Evolutionary conservation across 2,329 filamentous ascomycete species (phyloP).

Genomic region (Colletotrichum simmondsii): DNA sequence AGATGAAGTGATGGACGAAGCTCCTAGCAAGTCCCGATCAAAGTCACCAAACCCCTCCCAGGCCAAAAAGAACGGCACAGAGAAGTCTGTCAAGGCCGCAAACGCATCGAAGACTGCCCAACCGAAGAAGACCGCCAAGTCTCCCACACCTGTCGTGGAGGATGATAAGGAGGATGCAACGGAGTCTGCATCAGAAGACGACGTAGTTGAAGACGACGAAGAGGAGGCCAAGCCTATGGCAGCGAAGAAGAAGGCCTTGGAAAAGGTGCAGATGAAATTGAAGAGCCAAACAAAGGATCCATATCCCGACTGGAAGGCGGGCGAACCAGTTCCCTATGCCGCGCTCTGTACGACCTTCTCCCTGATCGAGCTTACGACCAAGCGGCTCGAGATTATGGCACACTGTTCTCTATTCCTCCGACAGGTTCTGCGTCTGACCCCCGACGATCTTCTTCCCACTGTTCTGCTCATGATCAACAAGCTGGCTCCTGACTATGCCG

Average conservation of each 20-base stretch:
- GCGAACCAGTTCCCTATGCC: constrained; percentile 91
- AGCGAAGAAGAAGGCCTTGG: constrained; percentile 81
- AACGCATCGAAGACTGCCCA: constrained; percentile 39
- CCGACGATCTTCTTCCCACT: constrained; percentile 86
- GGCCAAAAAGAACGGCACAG: neutral
- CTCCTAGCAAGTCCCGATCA: constrained; percentile 37
- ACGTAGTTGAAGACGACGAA: constrained; percentile 59
- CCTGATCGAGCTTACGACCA: constrained; percentile 92
- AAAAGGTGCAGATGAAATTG: constrained; percentile 83
- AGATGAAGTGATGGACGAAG: constrained; percentile 54
- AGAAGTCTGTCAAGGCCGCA: constrained; percentile 28
- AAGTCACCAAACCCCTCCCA: constrained; percentile 24
- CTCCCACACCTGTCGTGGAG: constrained; percentile 40
- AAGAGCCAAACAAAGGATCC: constrained; percentile 76
- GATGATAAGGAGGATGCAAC: constrained; percentile 41
- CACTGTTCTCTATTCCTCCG: constrained; percentile 91
- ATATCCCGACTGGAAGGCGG: constrained; percentile 95
- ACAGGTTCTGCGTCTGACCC: constrained; percentile 93
- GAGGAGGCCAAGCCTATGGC: constrained; percentile 75
- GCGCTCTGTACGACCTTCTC: constrained; percentile 96
- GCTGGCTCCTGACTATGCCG: constrained; percentile 94
- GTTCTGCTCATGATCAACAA: constrained; percentile 98
- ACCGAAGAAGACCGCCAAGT: constrained; percentile 7
- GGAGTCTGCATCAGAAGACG: constrained; percentile 59
- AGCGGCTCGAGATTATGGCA: constrained; percentile 87